Conservation (phyloP, 2,329 filamentous ascomycete genomes). For the Pseudogymnoascus pannorum region DNA sequence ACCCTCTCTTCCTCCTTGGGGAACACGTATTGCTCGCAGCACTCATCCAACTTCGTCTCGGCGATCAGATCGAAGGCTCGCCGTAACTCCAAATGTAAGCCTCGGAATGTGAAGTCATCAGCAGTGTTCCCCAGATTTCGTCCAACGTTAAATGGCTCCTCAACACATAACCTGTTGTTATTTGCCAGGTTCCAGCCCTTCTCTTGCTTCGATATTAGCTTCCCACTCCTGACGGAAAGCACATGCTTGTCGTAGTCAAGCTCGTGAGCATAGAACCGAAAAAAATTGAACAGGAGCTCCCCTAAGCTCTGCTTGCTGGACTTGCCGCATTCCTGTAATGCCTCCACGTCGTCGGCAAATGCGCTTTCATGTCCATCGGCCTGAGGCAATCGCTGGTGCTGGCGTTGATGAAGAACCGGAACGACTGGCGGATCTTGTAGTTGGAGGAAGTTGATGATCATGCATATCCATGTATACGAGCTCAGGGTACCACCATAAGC, state of each 20-base stretch:
- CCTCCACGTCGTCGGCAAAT: constrained; percentile 81
- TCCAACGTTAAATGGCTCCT: constrained; percentile 87
- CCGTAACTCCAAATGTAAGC: constrained; percentile 81
- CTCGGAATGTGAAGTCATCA: constrained; percentile 88
- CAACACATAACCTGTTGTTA: constrained; percentile 84
- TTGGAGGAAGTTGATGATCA: constrained; percentile 95
- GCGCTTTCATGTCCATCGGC: constrained; percentile 61
- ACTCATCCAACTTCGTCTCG: constrained; percentile 70
- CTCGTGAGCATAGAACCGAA: constrained; percentile 89
- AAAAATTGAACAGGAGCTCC: constrained; percentile 89
- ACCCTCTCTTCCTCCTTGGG: constrained; percentile 67
- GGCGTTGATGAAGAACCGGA: constrained; percentile 73
- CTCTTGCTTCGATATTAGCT: constrained; percentile 68
- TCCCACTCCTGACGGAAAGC: constrained; percentile 78
- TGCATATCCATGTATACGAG: constrained; percentile 98
- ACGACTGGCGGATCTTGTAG: constrained; percentile 76
- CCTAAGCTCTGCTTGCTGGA: constrained; percentile 78
- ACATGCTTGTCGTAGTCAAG: constrained; percentile 81
- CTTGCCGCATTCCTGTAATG: constrained; percentile 64
- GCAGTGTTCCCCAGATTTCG: constrained; percentile 94
- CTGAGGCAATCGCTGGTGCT: constrained; percentile 52
- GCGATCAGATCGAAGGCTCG: constrained; percentile 79
- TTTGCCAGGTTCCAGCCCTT: constrained; percentile 79
- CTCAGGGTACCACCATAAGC: constrained; percentile 90
- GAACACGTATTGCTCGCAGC: constrained; percentile 81